Percentiles rank a stretch among this genome's conserved stretches.
phyloP scores from a whole-genome alignment of 345 rosid species.

The Boechera retrofracta region DNA sequence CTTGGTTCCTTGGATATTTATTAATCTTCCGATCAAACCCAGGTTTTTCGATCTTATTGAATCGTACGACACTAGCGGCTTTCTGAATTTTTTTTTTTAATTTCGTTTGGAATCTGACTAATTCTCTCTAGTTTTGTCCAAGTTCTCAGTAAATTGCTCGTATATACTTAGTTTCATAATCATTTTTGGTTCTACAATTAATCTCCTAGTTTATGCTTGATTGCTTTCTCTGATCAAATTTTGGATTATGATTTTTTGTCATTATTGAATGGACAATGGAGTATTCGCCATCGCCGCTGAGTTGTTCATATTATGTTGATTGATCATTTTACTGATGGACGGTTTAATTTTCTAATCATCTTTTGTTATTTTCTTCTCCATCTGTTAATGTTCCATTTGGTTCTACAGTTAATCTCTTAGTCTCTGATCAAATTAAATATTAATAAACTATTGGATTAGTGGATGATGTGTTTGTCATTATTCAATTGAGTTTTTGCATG shows the following conservation, averaged over 20 bases:
- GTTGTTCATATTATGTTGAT: not conserved
- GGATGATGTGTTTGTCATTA: slow-evolving; percentile 4
- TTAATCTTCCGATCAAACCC: not conserved
- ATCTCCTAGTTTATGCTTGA: not conserved
- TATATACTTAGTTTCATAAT: not conserved
- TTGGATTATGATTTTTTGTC: not conserved
- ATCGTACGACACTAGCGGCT: not conserved
- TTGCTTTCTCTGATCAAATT: not conserved
- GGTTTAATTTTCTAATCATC: not conserved
- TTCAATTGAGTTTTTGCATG: slow-evolving; percentile 7
- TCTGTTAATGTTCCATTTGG: not conserved
- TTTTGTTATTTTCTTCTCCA: not conserved
- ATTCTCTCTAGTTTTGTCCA: not conserved
- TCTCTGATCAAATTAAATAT: not conserved
- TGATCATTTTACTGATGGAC: not conserved
- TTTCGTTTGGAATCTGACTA: slow-evolving; percentile 3
- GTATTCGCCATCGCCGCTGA: not conserved
- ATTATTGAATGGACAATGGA: not conserved
- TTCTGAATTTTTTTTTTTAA: not conserved
- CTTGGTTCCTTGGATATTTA: not conserved
- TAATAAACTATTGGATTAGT: not conserved
- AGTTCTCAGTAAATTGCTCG: not conserved
- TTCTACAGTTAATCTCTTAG: not conserved
- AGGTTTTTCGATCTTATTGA: not conserved
- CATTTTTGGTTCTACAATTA: slow-evolving; percentile 1